These are phyloP conservation scores for Ganoderma leucocontextum DNA, from an alignment of 1,284 basidiomycete genomes.

Conservation along the genomic window DNA sequence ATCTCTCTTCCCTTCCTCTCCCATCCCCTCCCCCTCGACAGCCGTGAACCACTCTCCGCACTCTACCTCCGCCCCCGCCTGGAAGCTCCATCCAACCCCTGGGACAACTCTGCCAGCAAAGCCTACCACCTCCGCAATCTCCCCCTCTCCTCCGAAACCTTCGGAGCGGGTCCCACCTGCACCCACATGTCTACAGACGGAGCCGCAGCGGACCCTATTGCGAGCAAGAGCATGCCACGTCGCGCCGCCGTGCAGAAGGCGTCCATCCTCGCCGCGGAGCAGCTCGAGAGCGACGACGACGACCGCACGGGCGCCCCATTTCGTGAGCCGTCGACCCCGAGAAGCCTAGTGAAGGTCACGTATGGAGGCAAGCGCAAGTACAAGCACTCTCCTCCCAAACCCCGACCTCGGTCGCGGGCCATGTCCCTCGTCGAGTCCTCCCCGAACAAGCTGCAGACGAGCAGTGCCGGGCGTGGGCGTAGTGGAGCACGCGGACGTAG, in stretches of 20 bases:
- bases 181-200: conserved; percentile 15
- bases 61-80: neutral
- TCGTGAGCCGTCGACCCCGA: conserved; percentile 34
- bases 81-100: neutral
- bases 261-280: conserved; percentile 36
- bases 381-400: conserved; percentile 20
- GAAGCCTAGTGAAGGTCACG: conserved; percentile 28
- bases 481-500: conserved; percentile 13
- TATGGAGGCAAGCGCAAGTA: conserved; percentile 35
- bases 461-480: conserved; percentile 6
- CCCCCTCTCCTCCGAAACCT: conserved; percentile 13
- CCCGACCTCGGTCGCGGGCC: conserved; percentile 7
- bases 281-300: conserved; percentile 35
- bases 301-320: conserved; percentile 23
- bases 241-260: conserved; percentile 41
- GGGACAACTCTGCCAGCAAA: neutral
- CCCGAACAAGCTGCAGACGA: conserved; percentile 12
- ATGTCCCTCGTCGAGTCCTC: conserved; percentile 20
- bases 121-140: conserved; percentile 5
- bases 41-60: neutral
- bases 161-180: conserved; percentile 15
- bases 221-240: conserved; percentile 19
- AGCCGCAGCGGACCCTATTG: conserved; percentile 1
- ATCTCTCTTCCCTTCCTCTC: conserved; percentile 11
- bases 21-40: conserved; percentile 1